Evolutionary conservation across 139 green algal species (phyloP).

Genomic region (Picochlorum sp.): DNA sequence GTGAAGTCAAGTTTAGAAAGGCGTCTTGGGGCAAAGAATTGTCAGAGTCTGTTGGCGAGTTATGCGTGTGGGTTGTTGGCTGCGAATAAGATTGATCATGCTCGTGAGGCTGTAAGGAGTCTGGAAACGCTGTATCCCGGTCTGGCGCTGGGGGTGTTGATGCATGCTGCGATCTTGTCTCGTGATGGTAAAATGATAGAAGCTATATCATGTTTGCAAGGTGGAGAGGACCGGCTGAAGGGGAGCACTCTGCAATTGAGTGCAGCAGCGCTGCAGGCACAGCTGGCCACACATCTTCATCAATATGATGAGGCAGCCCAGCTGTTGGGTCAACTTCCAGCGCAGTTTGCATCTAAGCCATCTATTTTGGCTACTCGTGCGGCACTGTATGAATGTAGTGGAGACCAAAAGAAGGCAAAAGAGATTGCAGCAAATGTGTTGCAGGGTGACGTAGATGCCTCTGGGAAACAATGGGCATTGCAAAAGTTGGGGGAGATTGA

Average conservation of each 20-base stretch:
- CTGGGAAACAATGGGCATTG: constrained; percentile 39
- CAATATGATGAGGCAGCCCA: constrained; percentile 24
- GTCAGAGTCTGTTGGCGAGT: constrained; percentile 59
- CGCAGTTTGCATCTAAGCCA: constrained; percentile 9
- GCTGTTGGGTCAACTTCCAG: background rate
- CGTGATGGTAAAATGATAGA: constrained; percentile 40
- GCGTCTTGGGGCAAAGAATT: constrained; percentile 57
- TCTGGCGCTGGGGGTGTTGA: constrained; percentile 23
- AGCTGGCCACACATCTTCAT: constrained; percentile 46
- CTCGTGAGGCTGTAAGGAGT: constrained; percentile 30
- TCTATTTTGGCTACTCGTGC: constrained; percentile 52
- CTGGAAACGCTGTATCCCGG: constrained; percentile 23
- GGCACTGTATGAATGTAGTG: constrained; percentile 40
- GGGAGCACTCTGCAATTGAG: background rate
- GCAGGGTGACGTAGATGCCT: constrained; percentile 2
- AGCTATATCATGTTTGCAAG: constrained; percentile 45
- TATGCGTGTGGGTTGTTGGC: constrained; percentile 55
- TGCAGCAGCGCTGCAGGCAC: constrained; percentile 42
- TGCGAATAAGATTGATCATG: constrained; percentile 44
- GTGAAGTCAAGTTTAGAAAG: constrained; percentile 39
- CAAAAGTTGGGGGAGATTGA: constrained; percentile 41
- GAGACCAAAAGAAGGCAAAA: constrained; percentile 33
- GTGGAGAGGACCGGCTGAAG: background rate
- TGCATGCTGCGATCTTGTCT: constrained; percentile 54
- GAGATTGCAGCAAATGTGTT: constrained; percentile 32